These are phyloP conservation scores for Oidiodendron maius DNA, from an alignment of 495 filamentous ascomycete genomes.

Conservation along the genomic window DNA sequence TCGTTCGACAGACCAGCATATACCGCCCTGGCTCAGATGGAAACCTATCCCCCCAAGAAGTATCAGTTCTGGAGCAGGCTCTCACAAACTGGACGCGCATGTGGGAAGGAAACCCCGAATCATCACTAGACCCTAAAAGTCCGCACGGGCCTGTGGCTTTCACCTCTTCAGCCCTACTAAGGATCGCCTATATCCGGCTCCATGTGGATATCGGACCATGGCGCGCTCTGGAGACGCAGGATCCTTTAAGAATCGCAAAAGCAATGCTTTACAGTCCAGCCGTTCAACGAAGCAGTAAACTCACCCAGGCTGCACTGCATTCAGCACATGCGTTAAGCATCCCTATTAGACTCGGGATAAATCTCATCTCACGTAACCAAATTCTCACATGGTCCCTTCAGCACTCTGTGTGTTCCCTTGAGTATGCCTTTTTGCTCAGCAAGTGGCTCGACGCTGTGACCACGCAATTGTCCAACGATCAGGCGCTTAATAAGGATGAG, in stretches of 20 bases:
- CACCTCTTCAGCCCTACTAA: constrained; percentile 58
- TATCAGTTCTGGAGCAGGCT: constrained; percentile 41
- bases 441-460: constrained; percentile 28
- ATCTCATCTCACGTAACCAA: constrained; percentile 63
- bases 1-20: constrained; percentile 55
- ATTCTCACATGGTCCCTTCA: constrained; percentile 68
- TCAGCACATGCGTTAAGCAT: constrained; percentile 65
- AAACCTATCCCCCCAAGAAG: constrained; percentile 29
- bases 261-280: constrained; percentile 53
- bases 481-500: neutral
- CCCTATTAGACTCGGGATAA: constrained; percentile 62
- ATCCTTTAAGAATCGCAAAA: constrained; percentile 52
- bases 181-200: constrained; percentile 60
- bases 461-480: neutral
- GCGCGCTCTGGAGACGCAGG: constrained; percentile 55
- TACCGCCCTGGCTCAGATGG: constrained; percentile 21
- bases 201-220: constrained; percentile 56
- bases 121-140: constrained; percentile 41
- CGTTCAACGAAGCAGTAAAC: constrained; percentile 49
- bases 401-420: constrained; percentile 61
- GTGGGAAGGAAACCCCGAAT: constrained; percentile 52
- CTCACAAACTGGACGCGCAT: constrained; percentile 56
- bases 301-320: constrained; percentile 57
- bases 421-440: constrained; percentile 62
- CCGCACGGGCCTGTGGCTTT: constrained; percentile 56